A percentile compares a stretch with the other conserved stretches of the same genome.
Evolutionary conservation across 805 yeast species (phyloP).

Genomic region (Maudiozyma pseudohumilis): DNA sequence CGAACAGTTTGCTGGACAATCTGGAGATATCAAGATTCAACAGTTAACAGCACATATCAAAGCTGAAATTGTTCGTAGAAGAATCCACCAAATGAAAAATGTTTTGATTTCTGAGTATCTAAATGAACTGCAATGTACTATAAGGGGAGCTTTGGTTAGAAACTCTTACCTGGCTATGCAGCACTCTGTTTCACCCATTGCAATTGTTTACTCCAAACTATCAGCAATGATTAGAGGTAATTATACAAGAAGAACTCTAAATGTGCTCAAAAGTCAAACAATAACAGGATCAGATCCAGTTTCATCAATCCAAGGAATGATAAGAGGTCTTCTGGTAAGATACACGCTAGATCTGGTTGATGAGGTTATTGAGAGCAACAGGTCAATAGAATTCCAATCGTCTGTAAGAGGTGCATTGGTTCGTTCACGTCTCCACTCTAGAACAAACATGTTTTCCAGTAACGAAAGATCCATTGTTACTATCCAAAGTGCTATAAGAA

Average conservation of each 20-base stretch:
- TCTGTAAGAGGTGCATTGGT: slow-evolving; percentile 38
- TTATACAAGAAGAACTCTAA: slow-evolving; percentile 2
- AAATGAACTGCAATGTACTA: too few relatives aligned
- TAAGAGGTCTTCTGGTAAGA: slow-evolving; percentile 56
- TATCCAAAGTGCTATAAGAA: slow-evolving; percentile 67
- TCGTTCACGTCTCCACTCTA: slow-evolving; percentile 31
- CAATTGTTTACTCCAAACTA: too few relatives aligned
- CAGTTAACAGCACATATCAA: too few relatives aligned
- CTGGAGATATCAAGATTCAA: background rate
- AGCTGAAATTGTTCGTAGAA: too few relatives aligned
- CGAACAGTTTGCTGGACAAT: too few relatives aligned
- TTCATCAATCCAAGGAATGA: slow-evolving; percentile 42
- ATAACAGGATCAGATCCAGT: slow-evolving; percentile 29
- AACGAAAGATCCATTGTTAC: slow-evolving; percentile 53
- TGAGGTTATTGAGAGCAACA: slow-evolving; percentile 42
- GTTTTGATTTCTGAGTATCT: too few relatives aligned
- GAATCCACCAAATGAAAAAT: too few relatives aligned
- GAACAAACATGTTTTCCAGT: slow-evolving; percentile 39
- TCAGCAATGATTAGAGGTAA: slow-evolving; percentile 11
- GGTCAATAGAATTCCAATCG: slow-evolving; percentile 42
- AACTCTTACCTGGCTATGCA: too few relatives aligned
- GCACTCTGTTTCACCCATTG: too few relatives aligned
- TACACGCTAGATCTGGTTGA: slow-evolving; percentile 43
- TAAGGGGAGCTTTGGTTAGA: too few relatives aligned
- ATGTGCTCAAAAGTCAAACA: background rate